These are phyloP conservation scores for Didymella sp. DNA, from an alignment of 2,329 filamentous ascomycete genomes.

Conservation along the genomic window DNA sequence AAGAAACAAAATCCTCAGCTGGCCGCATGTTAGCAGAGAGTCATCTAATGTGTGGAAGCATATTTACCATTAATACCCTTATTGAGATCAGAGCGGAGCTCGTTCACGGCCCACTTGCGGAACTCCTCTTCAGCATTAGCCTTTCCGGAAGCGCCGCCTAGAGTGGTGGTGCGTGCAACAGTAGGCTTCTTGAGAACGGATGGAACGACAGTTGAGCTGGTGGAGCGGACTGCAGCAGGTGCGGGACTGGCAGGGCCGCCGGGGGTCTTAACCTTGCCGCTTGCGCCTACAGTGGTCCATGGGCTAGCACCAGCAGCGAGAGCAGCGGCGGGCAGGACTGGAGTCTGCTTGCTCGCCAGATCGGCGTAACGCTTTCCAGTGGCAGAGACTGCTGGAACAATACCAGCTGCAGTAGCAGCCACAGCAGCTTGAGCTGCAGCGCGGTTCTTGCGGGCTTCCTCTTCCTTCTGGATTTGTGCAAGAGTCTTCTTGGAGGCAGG, in stretches of 20 bases:
- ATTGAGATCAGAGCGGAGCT: slow-evolving; percentile 77
- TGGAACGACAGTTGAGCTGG: slow-evolving; percentile 54
- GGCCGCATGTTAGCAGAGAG: slow-evolving; percentile 25
- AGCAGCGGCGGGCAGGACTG: slow-evolving; percentile 53
- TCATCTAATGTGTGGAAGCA: neutral
- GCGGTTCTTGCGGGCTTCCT: slow-evolving; percentile 87
- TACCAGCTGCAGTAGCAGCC: slow-evolving; percentile 53
- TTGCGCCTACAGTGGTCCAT: slow-evolving; percentile 95
- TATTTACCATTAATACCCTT: slow-evolving; percentile 70
- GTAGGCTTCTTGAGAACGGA: slow-evolving; percentile 61
- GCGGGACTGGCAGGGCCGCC: slow-evolving; percentile 62
- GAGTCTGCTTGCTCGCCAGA: slow-evolving; percentile 78
- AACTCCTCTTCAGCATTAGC: slow-evolving; percentile 86
- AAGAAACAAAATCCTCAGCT: slow-evolving; percentile 83
- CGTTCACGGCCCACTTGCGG: slow-evolving; percentile 85
- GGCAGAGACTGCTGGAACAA: slow-evolving; percentile 51
- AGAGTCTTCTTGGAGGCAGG: slow-evolving; percentile 79
- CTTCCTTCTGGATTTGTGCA: slow-evolving; percentile 95
- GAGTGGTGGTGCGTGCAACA: slow-evolving; percentile 57
- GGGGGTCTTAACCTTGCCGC: slow-evolving; percentile 86
- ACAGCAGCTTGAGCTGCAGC: slow-evolving; percentile 61
- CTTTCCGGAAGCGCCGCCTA: slow-evolving; percentile 52
- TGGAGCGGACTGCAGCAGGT: slow-evolving; percentile 56
- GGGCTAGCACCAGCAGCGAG: slow-evolving; percentile 61
- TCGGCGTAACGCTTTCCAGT: slow-evolving; percentile 91